Percentiles rank a stretch among this genome's conserved stretches.
These are phyloP conservation scores for Coemansia biformis DNA, from an alignment of 192 early-diverging fungal species.

Conservation along the genomic window DNA sequence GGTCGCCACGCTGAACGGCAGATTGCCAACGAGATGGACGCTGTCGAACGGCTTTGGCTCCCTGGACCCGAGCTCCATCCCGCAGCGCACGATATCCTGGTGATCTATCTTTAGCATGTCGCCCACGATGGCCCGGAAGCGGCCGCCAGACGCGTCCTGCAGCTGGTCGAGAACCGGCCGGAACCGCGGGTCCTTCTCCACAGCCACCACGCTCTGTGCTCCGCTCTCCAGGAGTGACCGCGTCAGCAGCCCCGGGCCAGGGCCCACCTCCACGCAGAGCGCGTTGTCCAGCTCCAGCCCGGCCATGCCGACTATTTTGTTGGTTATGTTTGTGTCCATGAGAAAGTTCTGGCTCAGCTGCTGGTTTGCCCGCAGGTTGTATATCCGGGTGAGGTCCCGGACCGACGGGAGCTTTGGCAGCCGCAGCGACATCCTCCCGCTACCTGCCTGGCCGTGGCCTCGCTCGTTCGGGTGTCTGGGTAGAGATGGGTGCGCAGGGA, in stretches of 20 bases:
- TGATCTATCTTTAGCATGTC: conserved; percentile 64
- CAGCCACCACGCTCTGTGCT: conserved; percentile 56
- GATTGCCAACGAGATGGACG: conserved; percentile 69
- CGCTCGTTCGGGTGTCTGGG: no score
- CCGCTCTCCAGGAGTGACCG: conserved; percentile 69
- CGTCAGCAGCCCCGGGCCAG: conserved; percentile 72
- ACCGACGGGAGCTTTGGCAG: conserved; percentile 63
- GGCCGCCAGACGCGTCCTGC: conserved; percentile 57
- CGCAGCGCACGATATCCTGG: conserved; percentile 45
- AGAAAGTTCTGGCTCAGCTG: conserved; percentile 81
- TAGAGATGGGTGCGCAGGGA: no score
- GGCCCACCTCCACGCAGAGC: conserved; percentile 72
- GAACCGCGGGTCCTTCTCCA: conserved; percentile 73
- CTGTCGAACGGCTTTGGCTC: conserved; percentile 17
- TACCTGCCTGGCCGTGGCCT: no score
- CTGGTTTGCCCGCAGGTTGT: conserved; percentile 64
- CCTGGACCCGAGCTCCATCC: conserved; percentile 5
- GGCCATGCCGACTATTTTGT: conserved; percentile 62
- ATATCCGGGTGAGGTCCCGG: conserved; percentile 67
- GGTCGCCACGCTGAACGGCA: conserved; percentile 73
- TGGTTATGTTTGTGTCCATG: conserved; percentile 76
- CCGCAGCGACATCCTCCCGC: conserved; percentile 19
- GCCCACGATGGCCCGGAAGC: conserved; percentile 56
- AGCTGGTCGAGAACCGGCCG: conserved; percentile 66
- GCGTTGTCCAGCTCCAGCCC: conserved; percentile 53